Evolutionary conservation across 225 moss, liverwort and hornwort genomes (phyloP).

Genomic region (Straminergon stramineum): DNA sequence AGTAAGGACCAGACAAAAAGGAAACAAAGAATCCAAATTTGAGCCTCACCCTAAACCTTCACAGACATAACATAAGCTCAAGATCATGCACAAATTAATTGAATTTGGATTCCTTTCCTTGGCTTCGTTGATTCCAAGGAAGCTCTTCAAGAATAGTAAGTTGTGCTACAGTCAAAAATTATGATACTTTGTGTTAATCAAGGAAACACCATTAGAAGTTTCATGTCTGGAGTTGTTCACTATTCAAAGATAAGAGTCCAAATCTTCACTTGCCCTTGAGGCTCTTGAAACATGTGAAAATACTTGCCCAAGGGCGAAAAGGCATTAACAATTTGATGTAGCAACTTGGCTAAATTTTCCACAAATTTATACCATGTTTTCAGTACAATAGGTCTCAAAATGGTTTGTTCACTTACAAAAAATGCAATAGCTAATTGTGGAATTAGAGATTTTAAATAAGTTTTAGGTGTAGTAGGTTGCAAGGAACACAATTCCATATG

Average conservation of each 20-base stretch:
- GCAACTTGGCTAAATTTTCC: no score
- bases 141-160: neutral
- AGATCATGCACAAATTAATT: neutral
- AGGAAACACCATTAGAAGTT: neutral
- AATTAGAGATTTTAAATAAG: no score
- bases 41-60: neutral
- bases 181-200: neutral
- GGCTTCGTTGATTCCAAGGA: neutral
- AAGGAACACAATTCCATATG: no score
- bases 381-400: no score
- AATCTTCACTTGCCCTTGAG: no score
- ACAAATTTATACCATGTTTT: no score
- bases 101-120: neutral
- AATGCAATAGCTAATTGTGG: no score
- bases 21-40: neutral
- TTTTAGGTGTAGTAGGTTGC: no score
- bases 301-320: no score
- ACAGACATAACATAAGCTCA: neutral
- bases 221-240: neutral
- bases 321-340: no score
- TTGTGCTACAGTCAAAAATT: neutral
- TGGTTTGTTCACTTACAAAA: no score
- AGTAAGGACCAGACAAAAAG: neutral
- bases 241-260: neutral
- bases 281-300: no score